A percentile compares a stretch with the other conserved stretches of the same genome.
Evolutionary conservation across 805 yeast species (phyloP).

Genomic region (Pichia ethanolica): DNA sequence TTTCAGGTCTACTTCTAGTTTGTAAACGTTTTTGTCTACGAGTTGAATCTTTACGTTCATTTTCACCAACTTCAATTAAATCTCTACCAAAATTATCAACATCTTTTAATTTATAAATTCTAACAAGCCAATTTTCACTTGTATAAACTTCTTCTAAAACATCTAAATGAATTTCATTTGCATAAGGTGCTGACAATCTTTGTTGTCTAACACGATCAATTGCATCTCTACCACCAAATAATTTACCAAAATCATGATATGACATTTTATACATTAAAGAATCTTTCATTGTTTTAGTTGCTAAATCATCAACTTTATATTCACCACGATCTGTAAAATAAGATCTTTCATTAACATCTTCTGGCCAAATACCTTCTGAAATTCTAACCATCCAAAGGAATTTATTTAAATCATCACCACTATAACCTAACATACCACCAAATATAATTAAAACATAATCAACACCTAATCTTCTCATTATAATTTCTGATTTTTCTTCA

Average conservation of each 20-base stretch:
- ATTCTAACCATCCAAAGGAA: slow-evolving; percentile 98
- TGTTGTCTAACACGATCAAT: slow-evolving; percentile 87
- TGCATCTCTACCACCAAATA: slow-evolving; percentile 55
- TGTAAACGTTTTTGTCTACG: slow-evolving; percentile 23
- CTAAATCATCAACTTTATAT: slow-evolving; percentile 75
- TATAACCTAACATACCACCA: slow-evolving; percentile 89
- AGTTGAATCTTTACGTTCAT: slow-evolving; percentile 31
- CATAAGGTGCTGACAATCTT: slow-evolving; percentile 28
- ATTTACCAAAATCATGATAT: slow-evolving; percentile 75
- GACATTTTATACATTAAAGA: slow-evolving; percentile 94
- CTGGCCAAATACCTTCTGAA: slow-evolving; percentile 99
- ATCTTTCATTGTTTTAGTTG: slow-evolving; percentile 79
- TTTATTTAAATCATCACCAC: slow-evolving; percentile 95
- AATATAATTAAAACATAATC: slow-evolving; percentile 90
- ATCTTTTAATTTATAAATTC: slow-evolving; percentile 88
- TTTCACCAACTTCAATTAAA: slow-evolving; percentile 47
- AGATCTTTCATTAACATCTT: slow-evolving; percentile 82
- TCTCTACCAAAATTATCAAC: slow-evolving; percentile 82
- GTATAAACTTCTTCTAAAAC: slow-evolving; percentile 92
- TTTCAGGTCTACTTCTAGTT: slow-evolving; percentile 23
- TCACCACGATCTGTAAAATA: slow-evolving; percentile 83
- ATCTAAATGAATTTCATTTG: slow-evolving; percentile 48
- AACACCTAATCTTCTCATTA: slow-evolving; percentile 85
- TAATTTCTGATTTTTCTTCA: slow-evolving; percentile 83
- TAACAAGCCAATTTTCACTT: slow-evolving; percentile 92